These are phyloP conservation scores for Phytophthora cryptogea DNA, from an alignment of 352 stramenopile species.

Conservation along the genomic window DNA sequence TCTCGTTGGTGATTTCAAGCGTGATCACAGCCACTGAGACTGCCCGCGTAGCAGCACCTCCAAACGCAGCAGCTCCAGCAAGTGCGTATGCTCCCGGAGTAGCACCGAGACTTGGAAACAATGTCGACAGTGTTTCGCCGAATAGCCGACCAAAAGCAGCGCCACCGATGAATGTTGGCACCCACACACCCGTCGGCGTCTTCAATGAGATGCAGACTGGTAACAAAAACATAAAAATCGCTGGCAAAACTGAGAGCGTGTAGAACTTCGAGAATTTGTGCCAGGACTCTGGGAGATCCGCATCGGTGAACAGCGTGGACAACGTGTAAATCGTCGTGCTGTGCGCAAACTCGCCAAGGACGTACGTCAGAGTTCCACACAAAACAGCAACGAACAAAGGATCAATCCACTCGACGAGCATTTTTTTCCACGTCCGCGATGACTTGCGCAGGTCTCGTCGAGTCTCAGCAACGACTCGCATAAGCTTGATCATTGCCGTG, in stretches of 20 bases:
- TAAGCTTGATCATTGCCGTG: slow-evolving; percentile 45
- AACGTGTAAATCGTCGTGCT: slow-evolving; percentile 55
- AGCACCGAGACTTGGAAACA: slow-evolving; percentile 15
- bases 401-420: slow-evolving; percentile 60
- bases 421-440: slow-evolving; percentile 38
- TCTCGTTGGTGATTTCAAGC: slow-evolving; percentile 75
- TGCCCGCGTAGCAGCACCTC: slow-evolving; percentile 59
- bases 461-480: slow-evolving; percentile 48
- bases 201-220: slow-evolving; percentile 73
- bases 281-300: slow-evolving; percentile 44
- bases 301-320: slow-evolving; percentile 52
- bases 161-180: slow-evolving; percentile 80
- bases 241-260: slow-evolving; percentile 42
- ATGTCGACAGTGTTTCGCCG: slow-evolving; percentile 50
- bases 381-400: slow-evolving; percentile 58
- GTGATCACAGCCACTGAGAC: slow-evolving; percentile 82
- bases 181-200: slow-evolving; percentile 71
- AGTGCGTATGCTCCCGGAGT: slow-evolving; percentile 69
- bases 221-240: slow-evolving; percentile 54
- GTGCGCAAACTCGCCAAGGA: slow-evolving; percentile 58
- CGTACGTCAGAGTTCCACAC: slow-evolving; percentile 61
- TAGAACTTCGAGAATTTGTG: slow-evolving; percentile 58
- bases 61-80: slow-evolving; percentile 66
- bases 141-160: slow-evolving; percentile 71
- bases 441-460: slow-evolving; percentile 31